These are phyloP conservation scores for Globisporangium uncinulatum DNA, from an alignment of 352 stramenopile genomes.

Conservation along the genomic window DNA sequence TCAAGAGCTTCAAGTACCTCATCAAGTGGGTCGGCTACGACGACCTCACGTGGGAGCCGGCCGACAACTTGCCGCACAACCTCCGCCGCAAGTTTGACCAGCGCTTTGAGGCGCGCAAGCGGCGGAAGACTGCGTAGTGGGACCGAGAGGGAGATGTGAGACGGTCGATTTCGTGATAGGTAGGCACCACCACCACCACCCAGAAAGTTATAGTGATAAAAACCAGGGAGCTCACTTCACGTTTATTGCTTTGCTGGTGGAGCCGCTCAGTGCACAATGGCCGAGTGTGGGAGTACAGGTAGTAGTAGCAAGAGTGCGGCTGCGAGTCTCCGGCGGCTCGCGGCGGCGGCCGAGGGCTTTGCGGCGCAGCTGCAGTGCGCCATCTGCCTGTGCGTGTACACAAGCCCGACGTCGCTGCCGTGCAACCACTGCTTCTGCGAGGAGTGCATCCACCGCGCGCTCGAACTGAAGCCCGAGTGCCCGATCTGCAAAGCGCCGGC, in stretches of 20 bases:
- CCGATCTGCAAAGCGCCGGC: slow-evolving; percentile 81
- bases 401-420: slow-evolving; percentile 60
- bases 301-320: slow-evolving; percentile 7
- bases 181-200: not conserved
- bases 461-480: slow-evolving; percentile 73
- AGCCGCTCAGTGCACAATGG: not conserved
- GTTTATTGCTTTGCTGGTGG: not conserved
- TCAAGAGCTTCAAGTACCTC: slow-evolving; percentile 78
- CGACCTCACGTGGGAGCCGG: slow-evolving; percentile 71
- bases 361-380: slow-evolving; percentile 71
- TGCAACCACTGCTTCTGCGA: slow-evolving; percentile 88
- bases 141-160: too few relatives aligned
- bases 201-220: not conserved
- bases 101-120: slow-evolving; percentile 44
- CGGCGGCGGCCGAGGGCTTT: slow-evolving; percentile 57
- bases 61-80: slow-evolving; percentile 73
- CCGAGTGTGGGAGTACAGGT: too few relatives aligned
- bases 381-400: slow-evolving; percentile 79
- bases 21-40: slow-evolving; percentile 86
- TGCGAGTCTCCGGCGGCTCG: slow-evolving; percentile 39
- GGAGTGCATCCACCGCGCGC: slow-evolving; percentile 78
- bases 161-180: too few relatives aligned
- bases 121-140: slow-evolving; percentile 3
- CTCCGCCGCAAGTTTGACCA: slow-evolving; percentile 74
- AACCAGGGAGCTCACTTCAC: not conserved